Conservation (phyloP, 768 basidiomycete genomes). For the Xerocomus spinulosus region DNA sequence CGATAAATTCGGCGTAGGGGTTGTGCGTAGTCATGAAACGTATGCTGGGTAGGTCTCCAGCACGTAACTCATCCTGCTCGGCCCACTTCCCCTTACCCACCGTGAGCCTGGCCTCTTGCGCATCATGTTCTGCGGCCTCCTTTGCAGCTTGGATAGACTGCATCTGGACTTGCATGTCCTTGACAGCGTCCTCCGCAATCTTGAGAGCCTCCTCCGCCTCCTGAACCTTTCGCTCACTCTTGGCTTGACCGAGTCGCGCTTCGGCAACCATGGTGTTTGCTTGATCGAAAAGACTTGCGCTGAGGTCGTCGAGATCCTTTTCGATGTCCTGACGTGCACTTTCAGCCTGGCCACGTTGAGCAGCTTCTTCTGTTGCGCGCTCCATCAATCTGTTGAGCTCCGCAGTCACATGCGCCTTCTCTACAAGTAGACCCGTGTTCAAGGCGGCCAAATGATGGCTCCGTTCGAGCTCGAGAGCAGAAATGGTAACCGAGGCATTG, state of each 20-base stretch:
- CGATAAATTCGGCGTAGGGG: constrained; percentile 76
- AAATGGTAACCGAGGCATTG: constrained; percentile 58
- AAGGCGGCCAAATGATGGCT: constrained; percentile 84
- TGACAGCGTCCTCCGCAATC: constrained; percentile 83
- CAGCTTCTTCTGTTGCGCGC: constrained; percentile 91
- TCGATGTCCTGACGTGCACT: constrained; percentile 79
- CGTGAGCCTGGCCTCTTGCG: constrained; percentile 43
- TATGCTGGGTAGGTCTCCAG: constrained; percentile 28
- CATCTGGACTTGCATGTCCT: constrained; percentile 81
- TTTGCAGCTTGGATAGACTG: constrained; percentile 68
- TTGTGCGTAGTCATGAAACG: constrained; percentile 62
- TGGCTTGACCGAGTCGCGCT: constrained; percentile 63
- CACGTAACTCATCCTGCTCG: constrained; percentile 34
- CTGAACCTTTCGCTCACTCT: constrained; percentile 69
- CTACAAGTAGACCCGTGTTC: constrained; percentile 88
- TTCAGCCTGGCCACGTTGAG: constrained; percentile 86
- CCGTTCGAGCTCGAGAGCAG: constrained; percentile 79
- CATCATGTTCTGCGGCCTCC: constrained; percentile 53
- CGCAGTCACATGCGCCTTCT: constrained; percentile 81
- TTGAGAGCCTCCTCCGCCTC: constrained; percentile 73
- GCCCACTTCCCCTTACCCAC: constrained; percentile 73
- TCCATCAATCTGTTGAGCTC: constrained; percentile 95
- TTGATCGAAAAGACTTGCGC: constrained; percentile 83
- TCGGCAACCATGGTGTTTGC: constrained; percentile 99
- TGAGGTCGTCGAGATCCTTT: constrained; percentile 91